These are phyloP conservation scores for Alternaria triticimaculans DNA, from an alignment of 2,329 filamentous ascomycete species.

Conservation along the genomic window DNA sequence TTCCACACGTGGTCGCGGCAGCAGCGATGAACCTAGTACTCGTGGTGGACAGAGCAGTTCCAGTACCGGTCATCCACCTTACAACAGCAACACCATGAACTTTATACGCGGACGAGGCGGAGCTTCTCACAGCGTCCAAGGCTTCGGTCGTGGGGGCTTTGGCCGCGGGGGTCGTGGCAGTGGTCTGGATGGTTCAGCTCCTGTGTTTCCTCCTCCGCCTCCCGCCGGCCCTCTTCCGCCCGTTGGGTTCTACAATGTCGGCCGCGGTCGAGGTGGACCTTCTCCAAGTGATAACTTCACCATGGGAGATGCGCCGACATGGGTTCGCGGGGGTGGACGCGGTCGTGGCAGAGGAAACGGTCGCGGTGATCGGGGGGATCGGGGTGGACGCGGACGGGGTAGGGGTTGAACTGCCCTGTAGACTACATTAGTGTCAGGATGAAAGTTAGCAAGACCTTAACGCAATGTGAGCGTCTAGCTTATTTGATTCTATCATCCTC, in stretches of 20 bases:
- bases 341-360: not conserved
- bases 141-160: not conserved
- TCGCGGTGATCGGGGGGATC: not conserved
- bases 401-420: not conserved
- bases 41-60: not conserved
- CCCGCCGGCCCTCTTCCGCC: not conserved
- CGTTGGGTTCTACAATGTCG: not conserved
- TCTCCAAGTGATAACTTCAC: not conserved
- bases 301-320: not conserved
- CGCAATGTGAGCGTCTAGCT: not conserved
- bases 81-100: not conserved
- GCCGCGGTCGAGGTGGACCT: not conserved
- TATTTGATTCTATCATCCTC: not conserved
- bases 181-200: not conserved
- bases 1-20: slow-evolving; percentile 3
- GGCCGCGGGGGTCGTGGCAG: not conserved
- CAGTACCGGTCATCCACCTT: not conserved
- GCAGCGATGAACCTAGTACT: not conserved
- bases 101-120: not conserved
- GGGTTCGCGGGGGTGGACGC: not conserved
- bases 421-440: not conserved
- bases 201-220: not conserved
- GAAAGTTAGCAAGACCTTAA: not conserved
- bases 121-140: not conserved
- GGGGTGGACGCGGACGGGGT: slow-evolving; percentile 1